A percentile compares a stretch with the other conserved stretches of the same genome.
Evolutionary conservation across 2,329 filamentous ascomycete species (phyloP).

Genomic region (Monilinia fructigena): DNA sequence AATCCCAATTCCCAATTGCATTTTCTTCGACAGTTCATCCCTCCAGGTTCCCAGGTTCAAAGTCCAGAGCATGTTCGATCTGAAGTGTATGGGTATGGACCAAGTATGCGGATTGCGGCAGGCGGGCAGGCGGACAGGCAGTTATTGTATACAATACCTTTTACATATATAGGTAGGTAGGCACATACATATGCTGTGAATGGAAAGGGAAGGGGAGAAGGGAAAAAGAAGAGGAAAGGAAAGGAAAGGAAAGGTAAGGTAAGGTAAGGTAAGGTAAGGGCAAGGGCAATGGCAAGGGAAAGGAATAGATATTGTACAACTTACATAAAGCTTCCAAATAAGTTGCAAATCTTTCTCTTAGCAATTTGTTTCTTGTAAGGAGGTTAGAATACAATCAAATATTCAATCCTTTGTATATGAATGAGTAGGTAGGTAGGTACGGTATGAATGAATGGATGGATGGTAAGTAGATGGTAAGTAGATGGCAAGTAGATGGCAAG

Average conservation of each 20-base stretch:
- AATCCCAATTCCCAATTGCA: background rate
- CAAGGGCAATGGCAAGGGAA: too few relatives aligned
- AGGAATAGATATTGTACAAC: conserved; percentile 2
- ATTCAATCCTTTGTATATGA: background rate
- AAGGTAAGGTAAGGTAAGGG: too few relatives aligned
- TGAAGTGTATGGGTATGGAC: background rate
- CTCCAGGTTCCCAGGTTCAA: background rate
- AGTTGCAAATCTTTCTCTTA: background rate
- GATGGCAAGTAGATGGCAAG: too few relatives aligned
- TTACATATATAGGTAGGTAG: background rate
- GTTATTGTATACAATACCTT: conserved; percentile 12
- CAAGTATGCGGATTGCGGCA: conserved; percentile 6
- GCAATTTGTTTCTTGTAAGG: background rate
- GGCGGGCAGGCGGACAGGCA: background rate
- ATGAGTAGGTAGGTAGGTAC: too few relatives aligned
- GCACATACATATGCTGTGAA: background rate
- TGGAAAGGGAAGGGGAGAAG: background rate
- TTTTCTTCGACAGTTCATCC: background rate
- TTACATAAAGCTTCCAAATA: conserved; percentile 8
- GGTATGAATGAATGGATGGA: too few relatives aligned
- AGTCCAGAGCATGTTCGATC: background rate
- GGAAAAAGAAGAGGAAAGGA: background rate
- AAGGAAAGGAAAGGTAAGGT: background rate
- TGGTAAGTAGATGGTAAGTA: too few relatives aligned
- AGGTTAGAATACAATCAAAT: background rate